Base-by-base conservation (phyloP, 2,329 filamentous ascomycete species). In the Epichloe elymi region DNA sequence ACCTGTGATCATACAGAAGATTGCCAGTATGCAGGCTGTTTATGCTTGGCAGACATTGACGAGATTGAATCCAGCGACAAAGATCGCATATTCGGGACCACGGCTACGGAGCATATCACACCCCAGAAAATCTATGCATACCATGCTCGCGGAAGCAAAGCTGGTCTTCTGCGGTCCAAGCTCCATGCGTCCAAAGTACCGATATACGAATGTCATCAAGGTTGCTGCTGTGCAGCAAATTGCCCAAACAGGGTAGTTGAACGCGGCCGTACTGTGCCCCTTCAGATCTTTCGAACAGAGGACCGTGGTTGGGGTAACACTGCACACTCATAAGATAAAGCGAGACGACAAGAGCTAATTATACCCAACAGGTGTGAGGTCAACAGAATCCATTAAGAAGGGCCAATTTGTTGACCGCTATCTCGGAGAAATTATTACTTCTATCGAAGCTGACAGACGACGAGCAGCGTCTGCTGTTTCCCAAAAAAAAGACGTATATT, bases 351-450 rank as follows among this genome's bases (percentile, higher is more conserved):
- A 17, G n/a, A 12, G 26, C 38, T 51, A 17, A 51, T 33, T 4
- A 14, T 17, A 39, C n/a, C 15, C 10, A 3, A 15, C 19, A 81
- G 79, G 83, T 35, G 77, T 94, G 0, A 75, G 80, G 7, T 83
- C 81, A 53, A 75, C 75, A 4, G 71, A 82, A 3, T 71, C 80
- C 19, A 76, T 94, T 2, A 75, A 76, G 50, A 73, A 75, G 55
- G 88, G 88, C 3, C 85, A 90, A 57, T 93, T 89, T 59, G 79
- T 94, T 40, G 88, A 91, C 61, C 78, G 77, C 7, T 94, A 93
- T 60, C 74, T 89, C 7, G 87, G 88, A 12, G 82, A 86, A 62
- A 71, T 85, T 51, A 81, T 86, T 58, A 82, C 80, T 1, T 70
- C 74, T 0, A 58, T 65, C 2, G 81, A 90, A 66, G 85, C 87